A percentile compares a stretch with the other conserved stretches of the same genome.
phyloP scores from a whole-genome alignment of 2,329 filamentous ascomycete species.

The Xylariales sp. region DNA sequence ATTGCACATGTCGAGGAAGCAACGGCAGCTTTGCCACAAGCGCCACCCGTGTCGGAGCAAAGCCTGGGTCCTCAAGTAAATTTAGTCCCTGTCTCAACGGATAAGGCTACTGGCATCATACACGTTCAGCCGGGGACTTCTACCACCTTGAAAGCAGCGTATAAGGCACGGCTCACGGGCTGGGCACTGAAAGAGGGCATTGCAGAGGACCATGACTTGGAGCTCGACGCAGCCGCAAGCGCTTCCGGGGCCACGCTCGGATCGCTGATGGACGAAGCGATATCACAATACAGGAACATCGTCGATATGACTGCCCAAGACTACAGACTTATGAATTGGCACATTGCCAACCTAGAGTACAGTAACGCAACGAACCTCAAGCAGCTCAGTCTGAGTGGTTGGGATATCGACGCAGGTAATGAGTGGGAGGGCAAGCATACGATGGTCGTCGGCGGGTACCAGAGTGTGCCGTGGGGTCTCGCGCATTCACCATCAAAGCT shows the following conservation, averaged over 20 bases:
- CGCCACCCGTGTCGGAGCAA: constrained; percentile 47
- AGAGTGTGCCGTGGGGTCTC: constrained; percentile 84
- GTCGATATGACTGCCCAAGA: constrained; percentile 82
- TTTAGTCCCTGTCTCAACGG: constrained; percentile 59
- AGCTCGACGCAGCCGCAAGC: constrained; percentile 62
- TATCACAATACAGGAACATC: constrained; percentile 79
- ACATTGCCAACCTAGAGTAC: constrained; percentile 96
- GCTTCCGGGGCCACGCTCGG: constrained; percentile 71
- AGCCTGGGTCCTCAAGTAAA: constrained; percentile 49
- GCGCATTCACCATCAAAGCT: constrained; percentile 72
- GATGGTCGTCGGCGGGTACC: constrained; percentile 90
- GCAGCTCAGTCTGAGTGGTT: constrained; percentile 80
- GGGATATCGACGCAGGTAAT: constrained; percentile 97
- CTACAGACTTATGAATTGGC: constrained; percentile 91
- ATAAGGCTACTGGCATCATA: constrained; percentile 66
- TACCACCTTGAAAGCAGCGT: constrained; percentile 66
- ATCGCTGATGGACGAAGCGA: constrained; percentile 86
- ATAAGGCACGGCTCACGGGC: constrained; percentile 75
- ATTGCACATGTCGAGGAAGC: constrained; percentile 71
- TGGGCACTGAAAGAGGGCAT: constrained; percentile 69
- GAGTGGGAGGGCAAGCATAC: constrained; percentile 95
- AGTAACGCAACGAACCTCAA: constrained; percentile 89
- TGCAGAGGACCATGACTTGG: constrained; percentile 60
- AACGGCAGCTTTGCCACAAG: constrained; percentile 54
- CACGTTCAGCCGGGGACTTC: constrained; percentile 67